phyloP scores from a whole-genome alignment of 2,329 filamentous ascomycete species.

The Penicillium sp. region DNA sequence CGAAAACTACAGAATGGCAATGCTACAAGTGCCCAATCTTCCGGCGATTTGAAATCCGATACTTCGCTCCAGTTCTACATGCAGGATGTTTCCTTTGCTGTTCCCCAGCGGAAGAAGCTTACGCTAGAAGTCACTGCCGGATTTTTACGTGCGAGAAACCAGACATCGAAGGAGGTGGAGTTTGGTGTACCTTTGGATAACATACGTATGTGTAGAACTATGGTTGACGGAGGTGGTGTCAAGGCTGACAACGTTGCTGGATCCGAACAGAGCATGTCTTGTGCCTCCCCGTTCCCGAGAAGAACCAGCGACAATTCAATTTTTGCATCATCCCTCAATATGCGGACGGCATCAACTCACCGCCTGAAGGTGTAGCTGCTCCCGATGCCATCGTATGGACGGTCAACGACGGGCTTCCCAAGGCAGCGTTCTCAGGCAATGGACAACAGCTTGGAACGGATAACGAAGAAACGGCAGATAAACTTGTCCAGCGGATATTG shows the following conservation, averaged over 20 bases:
- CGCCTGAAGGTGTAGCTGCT: conserved; percentile 34
- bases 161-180: conserved; percentile 46
- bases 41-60: conserved; percentile 27
- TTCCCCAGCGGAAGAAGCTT: conserved; percentile 57
- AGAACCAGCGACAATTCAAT: conserved; percentile 54
- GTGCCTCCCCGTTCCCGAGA: conserved; percentile 56
- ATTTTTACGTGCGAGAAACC: conserved; percentile 43
- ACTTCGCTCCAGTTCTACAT: conserved; percentile 34
- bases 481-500: conserved; percentile 38
- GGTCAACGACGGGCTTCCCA: conserved; percentile 47
- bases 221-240: too few species aligned
- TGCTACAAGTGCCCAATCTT: conserved; percentile 22
- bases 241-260: conserved; percentile 5
- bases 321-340: conserved; percentile 52
- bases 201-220: conserved; percentile 36
- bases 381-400: conserved; percentile 54
- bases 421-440: conserved; percentile 37
- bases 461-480: conserved; percentile 41
- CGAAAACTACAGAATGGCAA: conserved; percentile 42
- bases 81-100: conserved; percentile 52
- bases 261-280: conserved; percentile 49
- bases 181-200: conserved; percentile 45
- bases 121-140: conserved; percentile 48
- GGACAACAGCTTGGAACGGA: conserved; percentile 39
- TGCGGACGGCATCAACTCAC: conserved; percentile 43